Evolutionary conservation across 805 yeast genomes (phyloP), one percentile per base, ranked within the genome.

Genomic region (Ogataea trehaloabstinens): DNA sequence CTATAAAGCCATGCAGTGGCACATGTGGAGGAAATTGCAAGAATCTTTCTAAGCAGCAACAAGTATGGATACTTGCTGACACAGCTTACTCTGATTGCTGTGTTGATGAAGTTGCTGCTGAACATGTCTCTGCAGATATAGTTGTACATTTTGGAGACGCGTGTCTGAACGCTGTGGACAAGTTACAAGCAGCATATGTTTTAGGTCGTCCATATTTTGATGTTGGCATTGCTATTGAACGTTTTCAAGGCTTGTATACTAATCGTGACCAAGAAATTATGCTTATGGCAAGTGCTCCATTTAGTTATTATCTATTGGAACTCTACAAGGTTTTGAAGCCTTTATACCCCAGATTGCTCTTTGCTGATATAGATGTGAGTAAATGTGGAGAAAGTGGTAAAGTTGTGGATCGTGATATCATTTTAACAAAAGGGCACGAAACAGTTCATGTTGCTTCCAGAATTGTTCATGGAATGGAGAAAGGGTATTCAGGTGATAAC

Each of bases 21-120:
- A 30, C 44, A 2, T 57, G 62, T 41, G 63, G 64, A 5, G 51
- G 43, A 6, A 49, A 56, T 19, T 54, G 61, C 48, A 43, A 49
- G 45, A 43, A 51, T 16, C 35, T 43, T 27, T 22, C 41, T 8
- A 34, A 46, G 27, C 22, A 45, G 4, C 56, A 56, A 48, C 65
- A 73, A 35, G 72, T 84, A 8, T 91, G 91, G 85, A 76, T 91
- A 13, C 65, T 93, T 25, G 99, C 98, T 0, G 99, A 93, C 56
- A 91, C 99, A 0, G 88, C 97, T 0, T 93, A 93, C 55, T 86
- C 96, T 20, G 72, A 96, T 1, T 93, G 99, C 61, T 93, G 99
- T 64, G 83, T 91, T 8, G 99, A 93, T 60, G 97, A 90, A 55
- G 95, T 91, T 19, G 98, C 99, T 0, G 95, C 96, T 1, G 90